Evolutionary conservation across 805 yeast genomes (phyloP).

Genomic region (Tanozyma kutaoensis): DNA sequence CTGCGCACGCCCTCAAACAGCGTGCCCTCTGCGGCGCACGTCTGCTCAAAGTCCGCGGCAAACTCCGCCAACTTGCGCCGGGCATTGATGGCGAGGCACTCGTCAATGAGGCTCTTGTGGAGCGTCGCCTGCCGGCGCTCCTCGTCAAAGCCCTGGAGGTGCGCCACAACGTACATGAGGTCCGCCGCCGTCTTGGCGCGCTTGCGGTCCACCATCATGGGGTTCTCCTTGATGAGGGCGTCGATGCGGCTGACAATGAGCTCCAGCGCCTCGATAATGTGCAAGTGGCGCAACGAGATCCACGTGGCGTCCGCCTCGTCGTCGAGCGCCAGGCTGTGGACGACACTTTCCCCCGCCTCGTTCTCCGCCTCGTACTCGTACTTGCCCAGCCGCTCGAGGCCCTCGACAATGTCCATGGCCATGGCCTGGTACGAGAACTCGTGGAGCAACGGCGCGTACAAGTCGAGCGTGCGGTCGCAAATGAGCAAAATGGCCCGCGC

Average conservation of each 20-base stretch:
- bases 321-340: conserved; percentile 26
- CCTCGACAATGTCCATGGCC: conserved; percentile 60
- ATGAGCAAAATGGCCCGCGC: conserved; percentile 67
- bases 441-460: conserved; percentile 73
- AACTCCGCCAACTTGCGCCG: conserved; percentile 46
- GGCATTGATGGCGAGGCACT: conserved; percentile 48
- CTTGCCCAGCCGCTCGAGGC: conserved; percentile 25
- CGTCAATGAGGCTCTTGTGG: conserved; percentile 51
- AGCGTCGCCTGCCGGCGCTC: conserved; percentile 47
- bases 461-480: conserved; percentile 74
- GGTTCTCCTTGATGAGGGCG: conserved; percentile 59
- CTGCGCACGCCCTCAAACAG: conserved; percentile 54
- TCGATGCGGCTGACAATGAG: conserved; percentile 42
- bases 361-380: conserved; percentile 44
- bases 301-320: conserved; percentile 63
- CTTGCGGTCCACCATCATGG: conserved; percentile 57
- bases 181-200: conserved; percentile 57
- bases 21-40: conserved; percentile 59
- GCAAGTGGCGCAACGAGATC: conserved; percentile 58
- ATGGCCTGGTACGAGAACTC: conserved; percentile 88
- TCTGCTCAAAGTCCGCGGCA: conserved; percentile 78
- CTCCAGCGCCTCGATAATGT: conserved; percentile 64
- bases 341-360: conserved; percentile 27
- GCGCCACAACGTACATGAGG: conserved; percentile 63
- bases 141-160: conserved; percentile 52